Percentiles rank a stretch among this genome's conserved stretches.
These are phyloP conservation scores for Aschersonia sp. DNA, from an alignment of 2,329 filamentous ascomycete genomes.

Conservation along the genomic window DNA sequence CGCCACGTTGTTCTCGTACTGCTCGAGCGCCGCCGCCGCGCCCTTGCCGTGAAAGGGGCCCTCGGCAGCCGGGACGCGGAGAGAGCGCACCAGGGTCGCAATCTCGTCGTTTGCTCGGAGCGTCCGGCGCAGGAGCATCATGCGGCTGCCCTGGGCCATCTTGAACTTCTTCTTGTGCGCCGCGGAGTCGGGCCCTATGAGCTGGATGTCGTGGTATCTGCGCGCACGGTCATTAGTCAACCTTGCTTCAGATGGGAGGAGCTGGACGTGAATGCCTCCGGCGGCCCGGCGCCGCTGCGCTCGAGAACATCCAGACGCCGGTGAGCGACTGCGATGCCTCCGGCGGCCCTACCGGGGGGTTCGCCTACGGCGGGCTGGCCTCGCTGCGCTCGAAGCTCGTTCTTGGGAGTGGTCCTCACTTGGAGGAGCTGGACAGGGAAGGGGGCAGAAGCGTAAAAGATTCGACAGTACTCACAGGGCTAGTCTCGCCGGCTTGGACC, in stretches of 20 bases:
- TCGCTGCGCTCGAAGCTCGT: too few species aligned
- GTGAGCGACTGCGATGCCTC: too few species aligned
- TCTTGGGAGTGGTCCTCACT: too few species aligned
- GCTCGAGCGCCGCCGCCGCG: conserved; percentile 21
- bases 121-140: conserved; percentile 42
- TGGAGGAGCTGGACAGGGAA: neutral
- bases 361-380: too few species aligned
- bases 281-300: too few species aligned
- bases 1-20: conserved; percentile 43
- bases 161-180: conserved; percentile 44
- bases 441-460: conserved; percentile 1
- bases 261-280: too few species aligned
- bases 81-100: conserved; percentile 37
- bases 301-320: too few species aligned
- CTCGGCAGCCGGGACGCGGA: conserved; percentile 34
- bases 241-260: too few species aligned
- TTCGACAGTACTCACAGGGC: conserved; percentile 27
- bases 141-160: conserved; percentile 32
- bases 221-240: neutral
- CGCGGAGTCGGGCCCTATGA: conserved; percentile 41
- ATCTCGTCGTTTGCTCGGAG: conserved; percentile 36
- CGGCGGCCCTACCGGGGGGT: too few species aligned
- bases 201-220: conserved; percentile 42
- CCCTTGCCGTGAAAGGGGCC: conserved; percentile 9
- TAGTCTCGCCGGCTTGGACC: conserved; percentile 33